A percentile compares a stretch with the other conserved stretches of the same genome.
Conservation (phyloP, 1,284 basidiomycete species). For the Rhodofomes roseus region DNA sequence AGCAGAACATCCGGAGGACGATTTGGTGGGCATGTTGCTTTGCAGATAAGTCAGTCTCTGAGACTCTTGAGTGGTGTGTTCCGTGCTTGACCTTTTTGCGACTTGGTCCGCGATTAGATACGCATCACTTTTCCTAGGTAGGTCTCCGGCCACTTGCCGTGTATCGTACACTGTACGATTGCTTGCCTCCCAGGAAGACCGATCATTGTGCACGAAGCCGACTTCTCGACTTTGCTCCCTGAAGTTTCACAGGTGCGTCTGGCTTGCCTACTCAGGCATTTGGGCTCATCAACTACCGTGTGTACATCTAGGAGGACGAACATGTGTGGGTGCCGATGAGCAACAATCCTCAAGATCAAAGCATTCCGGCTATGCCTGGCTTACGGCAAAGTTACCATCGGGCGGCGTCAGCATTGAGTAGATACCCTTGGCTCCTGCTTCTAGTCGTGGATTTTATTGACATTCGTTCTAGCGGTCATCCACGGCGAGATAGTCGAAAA, state of each 20-base stretch:
- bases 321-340: conserved; percentile 47
- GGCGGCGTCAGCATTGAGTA: conserved; percentile 60
- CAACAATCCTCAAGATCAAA: conserved; percentile 32
- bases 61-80: no score
- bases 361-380: conserved; percentile 38
- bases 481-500: conserved; percentile 62
- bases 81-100: no score
- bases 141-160: neutral
- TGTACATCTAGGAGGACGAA: conserved; percentile 52
- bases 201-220: conserved; percentile 65
- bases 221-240: conserved; percentile 71
- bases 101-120: no score
- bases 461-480: conserved; percentile 44
- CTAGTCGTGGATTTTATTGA: neutral
- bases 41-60: conserved; percentile 58
- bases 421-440: conserved; percentile 17
- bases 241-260: conserved; percentile 46
- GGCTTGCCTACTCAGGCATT: no score
- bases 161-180: neutral
- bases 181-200: conserved; percentile 61
- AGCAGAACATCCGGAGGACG: conserved; percentile 71
- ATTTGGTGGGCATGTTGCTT: conserved; percentile 83
- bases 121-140: conserved; percentile 18
- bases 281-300: no score
- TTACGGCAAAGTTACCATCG: conserved; percentile 56